phyloP scores from a whole-genome alignment of 2,329 filamentous ascomycete species.

The Tolypocladium endophyticum region DNA sequence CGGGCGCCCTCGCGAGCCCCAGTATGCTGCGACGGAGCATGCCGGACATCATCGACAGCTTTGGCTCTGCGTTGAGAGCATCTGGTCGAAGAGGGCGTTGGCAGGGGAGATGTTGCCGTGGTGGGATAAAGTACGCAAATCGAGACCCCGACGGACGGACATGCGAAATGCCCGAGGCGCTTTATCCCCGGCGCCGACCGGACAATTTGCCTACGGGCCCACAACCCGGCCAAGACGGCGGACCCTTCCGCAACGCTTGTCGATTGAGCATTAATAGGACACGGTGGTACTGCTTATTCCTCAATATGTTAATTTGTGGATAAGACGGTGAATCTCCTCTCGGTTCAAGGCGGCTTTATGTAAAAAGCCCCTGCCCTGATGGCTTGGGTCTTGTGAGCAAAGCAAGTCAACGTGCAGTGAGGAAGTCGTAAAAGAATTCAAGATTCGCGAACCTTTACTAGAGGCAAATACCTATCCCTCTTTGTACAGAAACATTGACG shows the following conservation, averaged over 20 bases:
- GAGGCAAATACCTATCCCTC: no score
- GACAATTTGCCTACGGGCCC: neutral
- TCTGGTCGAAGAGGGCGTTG: slow-evolving; percentile 1
- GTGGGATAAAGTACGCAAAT: neutral
- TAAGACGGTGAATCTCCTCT: no score
- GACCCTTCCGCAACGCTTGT: neutral
- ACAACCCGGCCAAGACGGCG: neutral
- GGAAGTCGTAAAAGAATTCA: no score
- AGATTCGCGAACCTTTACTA: no score
- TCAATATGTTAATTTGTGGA: no score
- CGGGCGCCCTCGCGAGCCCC: slow-evolving; percentile 9
- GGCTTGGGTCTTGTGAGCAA: no score
- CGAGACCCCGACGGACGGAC: neutral
- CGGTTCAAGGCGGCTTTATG: no score
- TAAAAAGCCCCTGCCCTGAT: no score
- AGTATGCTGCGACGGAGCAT: slow-evolving; percentile 19
- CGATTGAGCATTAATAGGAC: no score
- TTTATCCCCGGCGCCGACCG: neutral
- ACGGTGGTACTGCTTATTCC: no score
- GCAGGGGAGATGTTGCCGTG: neutral
- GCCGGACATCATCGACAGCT: slow-evolving; percentile 8
- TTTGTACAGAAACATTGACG: no score
- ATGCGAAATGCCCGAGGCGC: neutral
- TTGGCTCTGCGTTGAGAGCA: slow-evolving; percentile 2
- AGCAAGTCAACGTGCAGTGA: no score